Percentiles rank a stretch among this genome's conserved stretches.
Conservation (phyloP, 768 basidiomycete genomes). For the Trametes cinnabarina region DNA sequence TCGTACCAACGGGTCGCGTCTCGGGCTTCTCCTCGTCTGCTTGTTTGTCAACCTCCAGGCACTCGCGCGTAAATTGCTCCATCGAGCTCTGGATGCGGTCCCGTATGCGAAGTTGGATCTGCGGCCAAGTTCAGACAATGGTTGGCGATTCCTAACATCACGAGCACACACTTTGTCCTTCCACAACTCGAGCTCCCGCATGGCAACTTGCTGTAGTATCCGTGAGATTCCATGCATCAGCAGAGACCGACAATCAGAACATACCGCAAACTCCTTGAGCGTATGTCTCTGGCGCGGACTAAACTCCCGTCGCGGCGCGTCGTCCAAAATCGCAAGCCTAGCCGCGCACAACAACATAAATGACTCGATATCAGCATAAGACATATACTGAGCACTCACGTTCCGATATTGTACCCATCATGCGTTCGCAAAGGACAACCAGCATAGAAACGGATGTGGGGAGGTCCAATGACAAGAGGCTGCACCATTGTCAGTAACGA, state of each 20-base stretch:
- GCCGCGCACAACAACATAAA: background rate
- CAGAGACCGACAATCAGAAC: slow-evolving; percentile 9
- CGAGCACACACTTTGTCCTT: slow-evolving; percentile 68
- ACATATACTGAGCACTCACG: slow-evolving; percentile 50
- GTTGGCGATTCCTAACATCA: background rate
- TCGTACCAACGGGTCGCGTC: slow-evolving; percentile 25
- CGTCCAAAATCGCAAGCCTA: slow-evolving; percentile 82
- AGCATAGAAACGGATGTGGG: slow-evolving; percentile 84
- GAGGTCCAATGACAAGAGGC: slow-evolving; percentile 68
- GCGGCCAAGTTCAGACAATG: background rate
- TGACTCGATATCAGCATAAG: background rate
- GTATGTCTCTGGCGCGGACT: slow-evolving; percentile 87
- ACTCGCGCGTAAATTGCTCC: slow-evolving; percentile 95
- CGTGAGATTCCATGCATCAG: background rate
- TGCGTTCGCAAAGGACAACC: slow-evolving; percentile 86
- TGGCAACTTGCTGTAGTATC: slow-evolving; percentile 62
- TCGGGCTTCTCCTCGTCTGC: slow-evolving; percentile 38
- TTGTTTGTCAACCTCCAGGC: slow-evolving; percentile 82
- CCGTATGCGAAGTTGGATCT: slow-evolving; percentile 88
- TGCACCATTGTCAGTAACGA: slow-evolving; percentile 27
- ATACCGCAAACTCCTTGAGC: slow-evolving; percentile 85
- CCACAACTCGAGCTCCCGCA: slow-evolving; percentile 97
- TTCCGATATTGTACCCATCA: slow-evolving; percentile 89
- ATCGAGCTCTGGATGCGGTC: slow-evolving; percentile 95
- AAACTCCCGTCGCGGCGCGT: slow-evolving; percentile 79